Conservation (phyloP, 2,329 filamentous ascomycete species). For the Parasarocladium wereldwijsianum region DNA sequence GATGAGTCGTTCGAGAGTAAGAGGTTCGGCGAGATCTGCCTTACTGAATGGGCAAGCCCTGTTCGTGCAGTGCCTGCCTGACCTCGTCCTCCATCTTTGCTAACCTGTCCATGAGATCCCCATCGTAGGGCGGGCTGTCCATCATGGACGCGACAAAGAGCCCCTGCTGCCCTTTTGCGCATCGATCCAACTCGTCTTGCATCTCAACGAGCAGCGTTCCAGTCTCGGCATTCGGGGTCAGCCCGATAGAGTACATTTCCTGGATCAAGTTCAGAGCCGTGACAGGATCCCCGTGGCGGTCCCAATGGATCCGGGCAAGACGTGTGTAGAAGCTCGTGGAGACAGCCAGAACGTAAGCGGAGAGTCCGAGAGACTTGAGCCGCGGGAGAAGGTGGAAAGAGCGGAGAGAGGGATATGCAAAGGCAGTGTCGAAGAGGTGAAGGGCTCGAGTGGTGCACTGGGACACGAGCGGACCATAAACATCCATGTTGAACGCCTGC, state of each 20-base stretch:
- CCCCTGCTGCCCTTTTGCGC: constrained; percentile 21
- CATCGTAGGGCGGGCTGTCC: constrained; percentile 20
- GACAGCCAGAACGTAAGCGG: constrained; percentile 57
- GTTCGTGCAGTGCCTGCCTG: background rate
- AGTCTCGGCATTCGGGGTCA: constrained; percentile 35
- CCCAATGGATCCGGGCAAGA: constrained; percentile 47
- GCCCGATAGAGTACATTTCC: constrained; percentile 51
- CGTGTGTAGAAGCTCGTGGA: constrained; percentile 57
- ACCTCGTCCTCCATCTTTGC: constrained; percentile 11
- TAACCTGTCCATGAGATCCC: constrained; percentile 12
- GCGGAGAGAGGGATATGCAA: constrained; percentile 41
- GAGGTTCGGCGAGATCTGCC: no score
- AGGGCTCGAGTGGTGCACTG: constrained; percentile 43
- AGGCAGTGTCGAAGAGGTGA: constrained; percentile 39
- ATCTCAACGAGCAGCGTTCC: constrained; percentile 14
- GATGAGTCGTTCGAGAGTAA: no score
- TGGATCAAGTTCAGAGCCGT: constrained; percentile 40
- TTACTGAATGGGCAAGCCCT: no score
- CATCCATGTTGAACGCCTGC: constrained; percentile 29
- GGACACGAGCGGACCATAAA: constrained; percentile 52
- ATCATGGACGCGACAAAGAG: constrained; percentile 23
- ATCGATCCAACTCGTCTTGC: constrained; percentile 18
- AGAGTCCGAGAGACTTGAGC: constrained; percentile 51
- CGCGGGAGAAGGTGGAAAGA: constrained; percentile 48
- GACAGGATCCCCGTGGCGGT: constrained; percentile 40